These are phyloP conservation scores for sweet orange (Citrus sinensis) DNA, from an alignment of 345 rosid genomes.

Conservation along the genomic window DVS_A1.0 CM039163.1:50823501-50824000, in stretches of 20 bases:
- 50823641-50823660: neutral
- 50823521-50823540: neutral
- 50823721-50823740: constrained; percentile 19
- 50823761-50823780: constrained; percentile 32
- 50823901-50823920: constrained; percentile 53
- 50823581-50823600: neutral
- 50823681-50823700: neutral
- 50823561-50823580: neutral
- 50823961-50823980: constrained; percentile 37
- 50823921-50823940: constrained; percentile 45
- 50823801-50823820: constrained; percentile 66
- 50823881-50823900: constrained; percentile 50
- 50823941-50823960: constrained; percentile 31
- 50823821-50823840: constrained; percentile 60
- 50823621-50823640: neutral
- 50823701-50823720: constrained; percentile 19
- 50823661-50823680: constrained; percentile 16
- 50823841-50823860: constrained; percentile 52
- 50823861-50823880: constrained; percentile 54
- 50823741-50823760: constrained; percentile 32
- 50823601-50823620: neutral
- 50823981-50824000: constrained; percentile 34
- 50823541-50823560: neutral
- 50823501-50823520: constrained; percentile 1
- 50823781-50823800: constrained; percentile 57